phyloP scores from a whole-genome alignment of 1,284 basidiomycete species.

The Irpex rosettiformis region DNA sequence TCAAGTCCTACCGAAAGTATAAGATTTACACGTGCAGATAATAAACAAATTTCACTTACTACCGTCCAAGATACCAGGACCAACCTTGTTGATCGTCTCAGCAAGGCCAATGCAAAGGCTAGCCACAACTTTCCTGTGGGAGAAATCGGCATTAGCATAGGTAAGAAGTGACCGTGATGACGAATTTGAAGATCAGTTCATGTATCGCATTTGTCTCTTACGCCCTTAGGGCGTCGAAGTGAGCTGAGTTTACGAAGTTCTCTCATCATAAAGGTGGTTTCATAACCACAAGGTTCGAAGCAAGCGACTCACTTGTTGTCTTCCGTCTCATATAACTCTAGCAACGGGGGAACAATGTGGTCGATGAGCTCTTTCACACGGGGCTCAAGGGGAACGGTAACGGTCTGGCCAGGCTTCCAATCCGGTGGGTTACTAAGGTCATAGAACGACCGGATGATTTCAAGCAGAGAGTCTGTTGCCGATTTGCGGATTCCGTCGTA shows the following conservation, averaged over 20 bases:
- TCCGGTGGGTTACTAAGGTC: constrained; percentile 80
- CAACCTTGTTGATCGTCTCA: constrained; percentile 89
- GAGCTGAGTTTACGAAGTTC: constrained; percentile 74
- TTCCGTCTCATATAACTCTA: constrained; percentile 92
- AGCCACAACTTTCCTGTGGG: constrained; percentile 78
- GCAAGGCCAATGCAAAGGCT: constrained; percentile 84
- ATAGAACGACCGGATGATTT: constrained; percentile 91
- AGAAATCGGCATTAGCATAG: constrained; percentile 21
- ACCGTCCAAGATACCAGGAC: constrained; percentile 78
- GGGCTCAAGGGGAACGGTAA: constrained; percentile 63
- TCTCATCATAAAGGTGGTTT: constrained; percentile 50
- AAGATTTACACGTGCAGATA: constrained; percentile 8
- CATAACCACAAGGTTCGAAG: constrained; percentile 7
- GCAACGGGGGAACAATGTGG: constrained; percentile 71
- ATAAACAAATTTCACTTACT: constrained; percentile 39
- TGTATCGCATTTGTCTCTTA: constrained; percentile 52
- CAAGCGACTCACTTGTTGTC: constrained; percentile 88
- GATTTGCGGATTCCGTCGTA: constrained; percentile 99
- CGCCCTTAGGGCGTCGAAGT: constrained; percentile 67
- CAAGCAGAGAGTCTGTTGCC: constrained; percentile 85
- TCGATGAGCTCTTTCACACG: constrained; percentile 84
- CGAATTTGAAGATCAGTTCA: constrained; percentile 29
- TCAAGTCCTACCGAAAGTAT: constrained; percentile 56
- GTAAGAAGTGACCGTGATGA: constrained; percentile 5
- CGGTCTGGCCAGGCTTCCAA: constrained; percentile 75